phyloP scores from a whole-genome alignment of 768 basidiomycete species.

The Aureoboletus auriporus region DNA sequence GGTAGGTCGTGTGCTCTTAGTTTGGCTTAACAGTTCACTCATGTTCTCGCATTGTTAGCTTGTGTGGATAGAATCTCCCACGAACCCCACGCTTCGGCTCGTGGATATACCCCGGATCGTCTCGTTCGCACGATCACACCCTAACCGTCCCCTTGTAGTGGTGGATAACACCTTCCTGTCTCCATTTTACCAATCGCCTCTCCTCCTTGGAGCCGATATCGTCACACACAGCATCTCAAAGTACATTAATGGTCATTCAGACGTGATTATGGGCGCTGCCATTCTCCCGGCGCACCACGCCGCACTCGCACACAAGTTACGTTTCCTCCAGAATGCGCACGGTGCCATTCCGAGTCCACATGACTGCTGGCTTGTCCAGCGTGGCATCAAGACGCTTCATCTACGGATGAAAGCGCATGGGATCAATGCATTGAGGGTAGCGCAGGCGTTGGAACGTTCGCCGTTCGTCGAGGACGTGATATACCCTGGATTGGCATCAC shows the following conservation, averaged over 20 bases:
- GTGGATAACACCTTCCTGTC: conserved; percentile 96
- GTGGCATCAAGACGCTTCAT: conserved; percentile 88
- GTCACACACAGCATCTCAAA: conserved; percentile 84
- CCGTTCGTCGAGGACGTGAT: conserved; percentile 74
- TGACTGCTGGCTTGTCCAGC: conserved; percentile 87
- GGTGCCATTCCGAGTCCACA: conserved; percentile 82
- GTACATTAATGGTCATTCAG: conserved; percentile 92
- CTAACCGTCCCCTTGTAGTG: conserved; percentile 69
- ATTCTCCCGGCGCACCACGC: conserved; percentile 60
- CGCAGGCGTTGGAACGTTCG: conserved; percentile 50
- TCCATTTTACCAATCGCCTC: conserved; percentile 85
- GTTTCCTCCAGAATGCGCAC: conserved; percentile 88
- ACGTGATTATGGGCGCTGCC: conserved; percentile 86
- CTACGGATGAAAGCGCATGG: conserved; percentile 88
- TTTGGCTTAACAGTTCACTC: neutral
- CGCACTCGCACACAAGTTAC: conserved; percentile 50
- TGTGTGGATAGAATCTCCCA: conserved; percentile 93
- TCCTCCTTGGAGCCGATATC: conserved; percentile 80
- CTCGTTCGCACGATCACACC: conserved; percentile 57
- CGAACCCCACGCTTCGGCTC: conserved; percentile 89
- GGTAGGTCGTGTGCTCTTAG: conserved; percentile 38
- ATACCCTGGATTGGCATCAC: conserved; percentile 76
- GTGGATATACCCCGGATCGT: conserved; percentile 76
- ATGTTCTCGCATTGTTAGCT: conserved; percentile 42
- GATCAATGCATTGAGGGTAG: conserved; percentile 73